Percentiles rank a stretch among this genome's conserved stretches.
Evolutionary conservation across 2,329 filamentous ascomycete species (phyloP).

Genomic region (Ceratocystis papillata): DNA sequence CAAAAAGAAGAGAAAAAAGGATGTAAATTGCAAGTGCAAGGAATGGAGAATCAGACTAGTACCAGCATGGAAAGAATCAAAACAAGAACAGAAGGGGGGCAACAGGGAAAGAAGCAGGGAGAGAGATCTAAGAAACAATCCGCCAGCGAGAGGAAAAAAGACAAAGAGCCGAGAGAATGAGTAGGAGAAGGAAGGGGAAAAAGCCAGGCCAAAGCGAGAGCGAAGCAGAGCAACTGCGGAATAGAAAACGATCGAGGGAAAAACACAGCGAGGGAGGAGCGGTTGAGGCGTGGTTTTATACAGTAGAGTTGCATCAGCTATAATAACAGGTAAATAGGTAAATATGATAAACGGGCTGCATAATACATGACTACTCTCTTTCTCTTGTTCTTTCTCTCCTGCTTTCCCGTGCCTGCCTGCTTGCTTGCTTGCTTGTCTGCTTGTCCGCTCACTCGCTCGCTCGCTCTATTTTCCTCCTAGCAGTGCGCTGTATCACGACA

Average conservation of each 20-base stretch:
- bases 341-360: background rate
- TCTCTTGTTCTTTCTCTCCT: too few species aligned
- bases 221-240: background rate
- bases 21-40: conserved; percentile 8
- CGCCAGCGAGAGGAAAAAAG: background rate
- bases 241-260: conserved; percentile 4
- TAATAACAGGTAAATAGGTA: background rate
- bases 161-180: background rate
- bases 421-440: too few species aligned
- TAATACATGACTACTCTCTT: background rate
- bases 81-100: conserved; percentile 10
- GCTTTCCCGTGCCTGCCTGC: too few species aligned
- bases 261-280: background rate
- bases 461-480: too few species aligned
- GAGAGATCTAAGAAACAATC: background rate
- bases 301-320: background rate
- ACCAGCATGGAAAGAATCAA: conserved; percentile 17
- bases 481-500: background rate
- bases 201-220: background rate
- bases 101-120: conserved; percentile 10
- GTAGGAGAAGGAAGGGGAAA: background rate
- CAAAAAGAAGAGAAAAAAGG: background rate
- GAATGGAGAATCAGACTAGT: conserved; percentile 8
- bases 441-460: too few species aligned
- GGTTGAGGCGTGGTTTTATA: conserved; percentile 4